Base-by-base conservation (phyloP, 371 early-diverging fungal genomes). In the Rhizopus sp. region DNA sequence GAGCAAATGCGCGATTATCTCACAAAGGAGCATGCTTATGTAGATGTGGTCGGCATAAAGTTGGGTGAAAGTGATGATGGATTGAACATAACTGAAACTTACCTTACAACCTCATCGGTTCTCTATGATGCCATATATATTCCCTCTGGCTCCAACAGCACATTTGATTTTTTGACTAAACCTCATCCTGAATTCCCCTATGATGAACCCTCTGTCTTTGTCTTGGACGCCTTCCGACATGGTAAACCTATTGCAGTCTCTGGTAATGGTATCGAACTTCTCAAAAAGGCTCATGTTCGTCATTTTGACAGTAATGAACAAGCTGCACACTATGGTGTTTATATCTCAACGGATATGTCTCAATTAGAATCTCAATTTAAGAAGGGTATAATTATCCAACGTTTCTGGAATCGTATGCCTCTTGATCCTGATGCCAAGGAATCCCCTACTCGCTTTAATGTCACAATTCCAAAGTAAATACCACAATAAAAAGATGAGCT, bases 101-200 rank as follows among this genome's bases (percentile, higher is more conserved):
- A 69, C 35, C 0, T 59, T 5, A 70, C 70, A 7, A 58, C 70
- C 3, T 52, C 70, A 3, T 72, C 78, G 23, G 71, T 72, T 0
- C 64, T 78, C 1, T 74, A 53, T 42, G 75, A 78, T 51, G 75
- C 72, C 10, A 65, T 74, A 8, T 74, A 69, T 62, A 66, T 78
- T n/a, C 75, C 75, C 13, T 65, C 62, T 31, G 72, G 78, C 7
- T 41, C 15, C 1, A 29, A 66, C 29, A 32, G 53, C 10, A 62
- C 56, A 2, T 64, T 72, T 48, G 45, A 70, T 12, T 29, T 5
- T 6, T 51, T 77, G 30, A 55, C 41, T 30, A 47, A 57, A 15
- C 30, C 40, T 10, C 37, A 31, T 3, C 46, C 60, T 15, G 17
- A 40, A 1, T 77, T 73, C 57, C 73, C 68, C 17, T 69, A 67